Percentiles rank a stretch among this genome's conserved stretches.
phyloP scores from a whole-genome alignment of 371 early-diverging fungal genomes.

The Smittium culicis region DNA sequence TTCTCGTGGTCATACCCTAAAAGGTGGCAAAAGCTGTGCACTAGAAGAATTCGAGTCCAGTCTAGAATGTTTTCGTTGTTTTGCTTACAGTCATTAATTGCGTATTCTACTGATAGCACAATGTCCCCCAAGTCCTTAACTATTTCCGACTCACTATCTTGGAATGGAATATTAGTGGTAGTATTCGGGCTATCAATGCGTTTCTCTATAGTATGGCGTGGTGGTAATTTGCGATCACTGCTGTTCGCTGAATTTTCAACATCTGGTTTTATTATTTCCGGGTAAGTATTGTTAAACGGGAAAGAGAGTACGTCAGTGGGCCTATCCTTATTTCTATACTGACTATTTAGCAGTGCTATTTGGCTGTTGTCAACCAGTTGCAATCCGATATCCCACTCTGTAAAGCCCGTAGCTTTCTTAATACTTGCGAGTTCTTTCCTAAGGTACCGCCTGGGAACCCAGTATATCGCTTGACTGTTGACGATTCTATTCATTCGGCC shows the following conservation, averaged over 20 bases:
- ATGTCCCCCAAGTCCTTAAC: neutral
- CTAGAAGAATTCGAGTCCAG: neutral
- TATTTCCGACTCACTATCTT: neutral
- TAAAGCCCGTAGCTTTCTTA: neutral
- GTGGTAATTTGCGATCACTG: too few relatives aligned
- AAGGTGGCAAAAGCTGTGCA: neutral
- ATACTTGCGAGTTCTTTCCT: neutral
- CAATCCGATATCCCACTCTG: neutral
- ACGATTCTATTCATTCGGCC: neutral
- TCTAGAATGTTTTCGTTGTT: neutral
- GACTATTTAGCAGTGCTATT: neutral
- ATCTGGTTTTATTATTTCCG: neutral
- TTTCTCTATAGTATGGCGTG: too few relatives aligned
- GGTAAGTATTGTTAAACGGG: neutral
- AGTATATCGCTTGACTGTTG: neutral
- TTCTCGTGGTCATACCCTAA: neutral
- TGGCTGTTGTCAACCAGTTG: neutral
- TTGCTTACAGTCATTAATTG: neutral
- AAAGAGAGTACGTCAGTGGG: neutral
- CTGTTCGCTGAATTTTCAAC: neutral
- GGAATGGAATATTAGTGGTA: too few relatives aligned
- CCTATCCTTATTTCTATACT: neutral
- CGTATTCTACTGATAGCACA: neutral
- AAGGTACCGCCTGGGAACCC: neutral
- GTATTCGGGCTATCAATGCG: too few relatives aligned